These are phyloP conservation scores for Diaporthe citri DNA, from an alignment of 2,329 filamentous ascomycete species.

Conservation along the genomic window DNA sequence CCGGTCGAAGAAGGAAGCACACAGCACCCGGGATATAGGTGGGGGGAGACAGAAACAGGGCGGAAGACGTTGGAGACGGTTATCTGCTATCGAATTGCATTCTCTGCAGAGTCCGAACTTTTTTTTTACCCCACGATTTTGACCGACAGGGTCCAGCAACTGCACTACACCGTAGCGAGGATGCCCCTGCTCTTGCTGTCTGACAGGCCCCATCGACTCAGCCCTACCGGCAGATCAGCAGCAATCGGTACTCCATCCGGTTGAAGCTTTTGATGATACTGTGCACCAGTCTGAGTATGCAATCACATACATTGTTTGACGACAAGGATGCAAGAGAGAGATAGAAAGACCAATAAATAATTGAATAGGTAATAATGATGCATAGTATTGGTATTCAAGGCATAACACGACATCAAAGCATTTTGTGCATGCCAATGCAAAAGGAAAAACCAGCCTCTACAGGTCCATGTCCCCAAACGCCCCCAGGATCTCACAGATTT, in stretches of 20 bases:
- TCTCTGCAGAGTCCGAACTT: conserved; percentile 20
- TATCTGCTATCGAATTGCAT: conserved; percentile 3
- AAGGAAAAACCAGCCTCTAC: neutral
- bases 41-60: neutral
- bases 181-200: neutral
- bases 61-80: neutral
- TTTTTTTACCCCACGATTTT: conserved; percentile 26
- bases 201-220: conserved; percentile 15
- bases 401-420: neutral
- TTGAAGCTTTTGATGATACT: neutral
- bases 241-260: neutral
- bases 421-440: neutral
- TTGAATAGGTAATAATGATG: neutral
- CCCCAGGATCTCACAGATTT: conserved; percentile 13
- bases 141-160: neutral
- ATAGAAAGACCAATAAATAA: neutral
- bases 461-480: conserved; percentile 14
- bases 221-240: conserved; percentile 33
- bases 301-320: too few relatives aligned
- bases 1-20: neutral
- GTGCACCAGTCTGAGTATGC: neutral
- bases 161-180: neutral
- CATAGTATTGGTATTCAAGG: conserved; percentile 1
- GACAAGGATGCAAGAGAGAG: too few relatives aligned
- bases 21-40: neutral